phyloP scores from a whole-genome alignment of 805 yeast genomes.

The Kazachstania africana region DNA sequence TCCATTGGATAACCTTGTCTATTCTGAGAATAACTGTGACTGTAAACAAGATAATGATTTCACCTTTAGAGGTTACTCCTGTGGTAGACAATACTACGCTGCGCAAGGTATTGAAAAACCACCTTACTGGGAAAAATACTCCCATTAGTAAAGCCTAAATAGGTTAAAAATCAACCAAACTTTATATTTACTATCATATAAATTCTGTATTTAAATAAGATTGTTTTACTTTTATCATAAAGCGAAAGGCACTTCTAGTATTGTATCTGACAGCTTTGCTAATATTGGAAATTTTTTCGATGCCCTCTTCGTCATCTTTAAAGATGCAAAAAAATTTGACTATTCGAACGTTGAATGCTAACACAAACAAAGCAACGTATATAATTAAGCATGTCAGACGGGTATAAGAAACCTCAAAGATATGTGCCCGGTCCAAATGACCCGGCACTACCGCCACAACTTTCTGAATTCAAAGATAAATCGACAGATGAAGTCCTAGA shows the following conservation, averaged over 20 bases:
- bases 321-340: too few species aligned
- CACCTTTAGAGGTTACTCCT: constrained; percentile 59
- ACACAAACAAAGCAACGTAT: too few species aligned
- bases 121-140: constrained; percentile 43
- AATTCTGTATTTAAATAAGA: neutral
- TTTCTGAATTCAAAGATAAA: constrained; percentile 49
- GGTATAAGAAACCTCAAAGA: constrained; percentile 25
- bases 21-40: constrained; percentile 51
- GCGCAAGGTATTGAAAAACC: constrained; percentile 43
- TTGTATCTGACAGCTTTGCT: too few species aligned
- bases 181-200: too few species aligned
- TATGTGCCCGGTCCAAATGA: constrained; percentile 43
- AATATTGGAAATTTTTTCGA: too few species aligned
- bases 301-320: too few species aligned
- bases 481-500: constrained; percentile 63
- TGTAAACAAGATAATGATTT: constrained; percentile 66
- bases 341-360: too few species aligned
- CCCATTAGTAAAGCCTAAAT: too few species aligned
- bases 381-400: constrained; percentile 8
- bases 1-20: constrained; percentile 55
- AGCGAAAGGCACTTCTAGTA: too few species aligned
- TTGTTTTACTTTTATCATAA: neutral
- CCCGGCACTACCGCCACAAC: constrained; percentile 73
- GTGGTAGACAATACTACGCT: constrained; percentile 50
- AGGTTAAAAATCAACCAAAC: too few species aligned